Percentiles rank a stretch among this genome's conserved stretches.
Conservation (phyloP, 805 yeast species). For the Priceomyces medius region DNA sequence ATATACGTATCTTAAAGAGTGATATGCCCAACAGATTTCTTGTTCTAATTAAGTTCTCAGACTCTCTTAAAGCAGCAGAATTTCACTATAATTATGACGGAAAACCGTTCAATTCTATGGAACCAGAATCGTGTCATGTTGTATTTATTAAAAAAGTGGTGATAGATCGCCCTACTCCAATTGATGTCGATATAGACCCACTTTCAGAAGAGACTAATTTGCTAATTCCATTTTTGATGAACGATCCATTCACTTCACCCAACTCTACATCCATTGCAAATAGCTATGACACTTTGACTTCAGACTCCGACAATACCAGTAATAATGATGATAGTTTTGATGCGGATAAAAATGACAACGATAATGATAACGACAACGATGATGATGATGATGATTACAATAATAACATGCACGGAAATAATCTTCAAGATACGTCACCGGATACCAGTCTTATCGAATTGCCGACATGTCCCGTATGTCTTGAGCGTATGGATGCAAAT, state of each 20-base stretch:
- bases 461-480: constrained; percentile 91
- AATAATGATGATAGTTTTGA: no score
- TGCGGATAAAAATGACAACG: no score
- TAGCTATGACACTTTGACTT: no score
- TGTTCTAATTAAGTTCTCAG: constrained; percentile 73
- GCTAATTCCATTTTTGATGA: constrained; percentile 62
- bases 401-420: no score
- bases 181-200: neutral
- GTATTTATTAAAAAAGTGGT: constrained; percentile 63
- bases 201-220: constrained; percentile 15
- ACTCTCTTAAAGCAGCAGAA: constrained; percentile 51
- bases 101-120: constrained; percentile 77
- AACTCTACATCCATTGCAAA: no score
- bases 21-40: constrained; percentile 66
- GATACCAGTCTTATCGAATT: constrained; percentile 47
- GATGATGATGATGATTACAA: constrained; percentile 6
- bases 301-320: no score
- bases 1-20: constrained; percentile 70
- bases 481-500: constrained; percentile 81
- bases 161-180: constrained; percentile 23
- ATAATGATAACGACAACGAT: no score
- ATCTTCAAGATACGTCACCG: neutral
- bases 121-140: constrained; percentile 81
- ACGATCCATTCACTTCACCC: constrained; percentile 65
- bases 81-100: constrained; percentile 73